Percentiles rank a stretch among this genome's conserved stretches.
Conservation (phyloP, 2,329 filamentous ascomycete genomes). For the Fusarium domesticum region DNA sequence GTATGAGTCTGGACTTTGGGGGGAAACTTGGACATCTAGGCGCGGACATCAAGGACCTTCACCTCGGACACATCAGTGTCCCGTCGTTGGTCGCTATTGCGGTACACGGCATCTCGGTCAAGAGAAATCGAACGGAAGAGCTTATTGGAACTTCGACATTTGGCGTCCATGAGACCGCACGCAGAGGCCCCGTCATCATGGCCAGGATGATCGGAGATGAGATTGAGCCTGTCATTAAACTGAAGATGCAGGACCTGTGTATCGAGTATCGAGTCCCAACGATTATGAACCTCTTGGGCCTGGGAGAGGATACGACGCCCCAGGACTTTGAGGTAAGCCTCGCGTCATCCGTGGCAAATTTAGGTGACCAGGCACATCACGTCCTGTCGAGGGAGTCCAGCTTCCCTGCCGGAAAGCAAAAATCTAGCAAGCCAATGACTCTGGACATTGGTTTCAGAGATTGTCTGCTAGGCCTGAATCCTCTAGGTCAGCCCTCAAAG, state of each 20-base stretch:
- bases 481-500: constrained; percentile 71
- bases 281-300: constrained; percentile 72
- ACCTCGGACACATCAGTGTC: constrained; percentile 77
- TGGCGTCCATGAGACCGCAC: constrained; percentile 27
- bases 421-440: constrained; percentile 55
- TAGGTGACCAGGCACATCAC: constrained; percentile 62
- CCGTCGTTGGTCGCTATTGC: constrained; percentile 81
- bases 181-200: constrained; percentile 63
- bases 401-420: constrained; percentile 27
- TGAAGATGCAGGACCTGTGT: constrained; percentile 80
- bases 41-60: constrained; percentile 58
- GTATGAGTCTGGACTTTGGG: constrained; percentile 61
- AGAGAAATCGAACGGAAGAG: constrained; percentile 66
- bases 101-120: constrained; percentile 59
- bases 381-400: constrained; percentile 36
- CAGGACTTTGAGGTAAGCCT: constrained; percentile 74
- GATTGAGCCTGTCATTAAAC: constrained; percentile 83
- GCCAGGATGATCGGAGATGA: constrained; percentile 89
- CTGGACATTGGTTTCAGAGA: constrained; percentile 76
- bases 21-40: constrained; percentile 65
- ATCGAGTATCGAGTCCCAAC: constrained; percentile 88
- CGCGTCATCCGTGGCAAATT: constrained; percentile 73
- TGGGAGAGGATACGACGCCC: constrained; percentile 63
- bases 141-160: constrained; percentile 57
- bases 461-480: constrained; percentile 81